Percentiles rank a stretch among this genome's conserved stretches.
These are phyloP conservation scores for Aspergillus costaricaensis DNA, from an alignment of 2,329 filamentous ascomycete species.

Conservation along the genomic window DNA sequence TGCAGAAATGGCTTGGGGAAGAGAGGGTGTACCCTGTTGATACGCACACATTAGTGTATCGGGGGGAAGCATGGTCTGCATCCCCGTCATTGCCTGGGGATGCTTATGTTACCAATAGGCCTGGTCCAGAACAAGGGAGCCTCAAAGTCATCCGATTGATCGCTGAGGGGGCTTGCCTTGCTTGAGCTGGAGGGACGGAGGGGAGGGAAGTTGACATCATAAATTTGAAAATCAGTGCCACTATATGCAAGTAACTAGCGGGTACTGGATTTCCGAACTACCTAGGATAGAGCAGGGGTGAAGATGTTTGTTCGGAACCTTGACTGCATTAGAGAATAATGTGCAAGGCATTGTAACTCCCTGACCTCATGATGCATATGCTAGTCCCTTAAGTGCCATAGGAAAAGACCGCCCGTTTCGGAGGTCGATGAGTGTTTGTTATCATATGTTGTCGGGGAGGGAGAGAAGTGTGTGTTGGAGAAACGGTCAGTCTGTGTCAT, in stretches of 20 bases:
- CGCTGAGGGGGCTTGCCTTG: neutral
- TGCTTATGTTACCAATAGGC: slow-evolving; percentile 15
- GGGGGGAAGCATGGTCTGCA: slow-evolving; percentile 37
- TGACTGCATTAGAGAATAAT: too few relatives aligned
- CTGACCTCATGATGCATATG: too few relatives aligned
- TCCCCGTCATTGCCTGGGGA: slow-evolving; percentile 22
- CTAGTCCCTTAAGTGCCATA: too few relatives aligned
- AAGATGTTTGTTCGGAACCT: too few relatives aligned
- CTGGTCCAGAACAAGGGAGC: neutral
- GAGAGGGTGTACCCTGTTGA: slow-evolving; percentile 20
- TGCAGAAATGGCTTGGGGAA: slow-evolving; percentile 11
- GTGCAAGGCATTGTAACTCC: too few relatives aligned
- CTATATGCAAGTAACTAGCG: neutral
- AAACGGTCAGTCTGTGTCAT: too few relatives aligned
- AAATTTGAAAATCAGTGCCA: neutral
- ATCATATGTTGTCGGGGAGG: too few relatives aligned
- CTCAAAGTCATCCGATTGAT: neutral
- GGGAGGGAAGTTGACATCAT: neutral
- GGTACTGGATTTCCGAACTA: too few relatives aligned
- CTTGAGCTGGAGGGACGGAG: neutral
- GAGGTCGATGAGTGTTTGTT: too few relatives aligned
- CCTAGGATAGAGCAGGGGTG: too few relatives aligned
- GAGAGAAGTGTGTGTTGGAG: too few relatives aligned
- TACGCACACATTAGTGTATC: slow-evolving; percentile 35
- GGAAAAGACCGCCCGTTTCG: too few relatives aligned